Base-by-base conservation (phyloP, 2,329 filamentous ascomycete species). In the Aspergillus neoniger region DNA sequence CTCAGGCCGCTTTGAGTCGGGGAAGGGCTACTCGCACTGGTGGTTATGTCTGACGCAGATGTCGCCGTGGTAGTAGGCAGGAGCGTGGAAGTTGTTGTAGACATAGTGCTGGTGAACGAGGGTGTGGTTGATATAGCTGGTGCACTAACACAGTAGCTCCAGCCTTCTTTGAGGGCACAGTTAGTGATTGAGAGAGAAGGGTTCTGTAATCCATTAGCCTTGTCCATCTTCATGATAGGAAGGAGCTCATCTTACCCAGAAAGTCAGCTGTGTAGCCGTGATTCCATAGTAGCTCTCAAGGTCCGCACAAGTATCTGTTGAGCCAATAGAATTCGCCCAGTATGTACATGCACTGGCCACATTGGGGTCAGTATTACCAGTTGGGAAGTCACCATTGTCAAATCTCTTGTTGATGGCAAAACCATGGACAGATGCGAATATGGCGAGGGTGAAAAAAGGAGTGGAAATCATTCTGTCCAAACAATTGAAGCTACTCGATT, bases 241-340 rank as follows among this genome's bases (percentile, higher is more conserved):
- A 23, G 8, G 8, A 32, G 21, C 8, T 55, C 5, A 15, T 17
- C 7, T 52, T 61, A 60, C 55, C 61, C 61, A 63, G 5, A 47
- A 43, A 12, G 30, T 19, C 4, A 63, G 23, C 38, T 63, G 41
- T 3, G 54, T 23, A 14, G 19, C 17, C 0, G 52, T 62, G 30
- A 62, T 62, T 1, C 57, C 57, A 51, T 51, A 64, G 44, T 49
- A 62, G 23, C 10, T 30, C 17, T 64, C 52, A 4, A 64, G 41
- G 4, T 10, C 19, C 10, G 49, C 52, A 19, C 62, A 64, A n/a
- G 59, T 64, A 32, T 62, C 56, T 6, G 21, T 57, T 7, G 55
- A 51, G 25, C 9, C n/a, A 32, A 64, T 64, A 9, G 28, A 15
- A 38, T 62, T 64, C 14, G 41, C 62, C 62, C 57, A 64, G 53